A percentile compares a stretch with the other conserved stretches of the same genome.
phyloP scores from a whole-genome alignment of 2,329 filamentous ascomycete species.

The Cladophialophora immunda region DNA sequence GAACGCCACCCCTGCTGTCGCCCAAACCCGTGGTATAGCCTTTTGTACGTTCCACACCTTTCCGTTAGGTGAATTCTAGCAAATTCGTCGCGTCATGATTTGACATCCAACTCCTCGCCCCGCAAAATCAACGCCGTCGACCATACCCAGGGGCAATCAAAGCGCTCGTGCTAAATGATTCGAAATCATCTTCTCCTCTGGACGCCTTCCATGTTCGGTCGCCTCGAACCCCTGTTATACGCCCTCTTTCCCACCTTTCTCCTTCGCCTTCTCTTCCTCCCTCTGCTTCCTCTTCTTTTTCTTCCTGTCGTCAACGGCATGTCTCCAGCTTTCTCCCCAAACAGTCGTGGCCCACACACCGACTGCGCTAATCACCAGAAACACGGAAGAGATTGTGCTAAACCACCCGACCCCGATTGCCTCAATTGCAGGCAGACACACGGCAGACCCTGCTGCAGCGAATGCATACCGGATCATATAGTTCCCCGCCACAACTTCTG shows the following conservation, averaged over 20 bases:
- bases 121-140: neutral
- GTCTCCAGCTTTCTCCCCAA: conserved; percentile 63
- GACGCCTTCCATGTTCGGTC: neutral
- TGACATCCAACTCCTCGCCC: neutral
- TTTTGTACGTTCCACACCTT: neutral
- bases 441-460: conserved; percentile 73
- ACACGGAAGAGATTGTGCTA: conserved; percentile 71
- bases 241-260: conserved; percentile 24
- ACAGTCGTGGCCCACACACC: conserved; percentile 59
- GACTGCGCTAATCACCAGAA: conserved; percentile 59
- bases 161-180: neutral
- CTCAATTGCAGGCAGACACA: conserved; percentile 77
- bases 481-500: conserved; percentile 81
- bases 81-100: neutral
- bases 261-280: conserved; percentile 33
- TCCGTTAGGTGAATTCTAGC: neutral
- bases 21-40: neutral
- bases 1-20: neutral
- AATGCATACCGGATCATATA: conserved; percentile 81
- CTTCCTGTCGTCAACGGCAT: conserved; percentile 61
- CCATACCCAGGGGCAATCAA: neutral
- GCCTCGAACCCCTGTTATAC: conserved; percentile 18
- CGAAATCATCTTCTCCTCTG: neutral
- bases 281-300: conserved; percentile 47
- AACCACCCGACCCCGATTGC: conserved; percentile 83